A percentile compares a stretch with the other conserved stretches of the same genome.
phyloP scores from a whole-genome alignment of 2,329 filamentous ascomycete genomes.

The Phialophora tarda region DNA sequence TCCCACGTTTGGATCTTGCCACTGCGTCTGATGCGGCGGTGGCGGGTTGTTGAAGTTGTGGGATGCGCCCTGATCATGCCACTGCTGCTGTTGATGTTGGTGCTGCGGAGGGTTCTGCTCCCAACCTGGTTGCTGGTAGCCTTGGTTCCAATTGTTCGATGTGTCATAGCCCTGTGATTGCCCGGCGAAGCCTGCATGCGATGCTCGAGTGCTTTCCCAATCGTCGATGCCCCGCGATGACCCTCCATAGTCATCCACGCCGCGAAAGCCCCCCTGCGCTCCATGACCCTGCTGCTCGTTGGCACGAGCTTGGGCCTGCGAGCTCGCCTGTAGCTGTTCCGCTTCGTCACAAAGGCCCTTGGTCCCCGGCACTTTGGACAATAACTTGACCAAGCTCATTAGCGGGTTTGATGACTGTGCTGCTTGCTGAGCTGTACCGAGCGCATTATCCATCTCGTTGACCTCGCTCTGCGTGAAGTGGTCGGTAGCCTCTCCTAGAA shows the following conservation, averaged over 20 bases:
- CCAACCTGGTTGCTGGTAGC: conserved; percentile 26
- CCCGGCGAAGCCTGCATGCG: conserved; percentile 41
- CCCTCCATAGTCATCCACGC: conserved; percentile 38
- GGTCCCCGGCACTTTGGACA: conserved; percentile 77
- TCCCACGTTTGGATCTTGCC: conserved; percentile 25
- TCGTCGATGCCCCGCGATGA: conserved; percentile 41
- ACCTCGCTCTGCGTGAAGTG: conserved; percentile 86
- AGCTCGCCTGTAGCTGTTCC: conserved; percentile 63
- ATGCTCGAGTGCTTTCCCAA: conserved; percentile 42
- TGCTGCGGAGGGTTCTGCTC: conserved; percentile 26
- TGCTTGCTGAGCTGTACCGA: conserved; percentile 69
- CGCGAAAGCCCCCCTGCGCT: conserved; percentile 38
- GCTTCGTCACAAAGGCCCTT: conserved; percentile 71
- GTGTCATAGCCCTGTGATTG: conserved; percentile 46
- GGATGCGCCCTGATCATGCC: conserved; percentile 21
- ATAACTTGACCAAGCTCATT: conserved; percentile 71
- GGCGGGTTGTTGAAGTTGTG: conserved; percentile 27
- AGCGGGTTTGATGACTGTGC: conserved; percentile 52
- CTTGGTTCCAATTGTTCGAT: conserved; percentile 23
- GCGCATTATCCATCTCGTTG: conserved; percentile 76
- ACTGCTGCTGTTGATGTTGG: conserved; percentile 26
- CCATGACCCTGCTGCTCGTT: conserved; percentile 54
- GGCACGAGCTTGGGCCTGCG: conserved; percentile 67
- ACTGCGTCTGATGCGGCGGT: conserved; percentile 21
- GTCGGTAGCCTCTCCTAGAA: conserved; percentile 76